These are phyloP conservation scores for Inga oerstediana DNA, from an alignment of 306 rosid species.

Conservation along the genomic window DNA sequence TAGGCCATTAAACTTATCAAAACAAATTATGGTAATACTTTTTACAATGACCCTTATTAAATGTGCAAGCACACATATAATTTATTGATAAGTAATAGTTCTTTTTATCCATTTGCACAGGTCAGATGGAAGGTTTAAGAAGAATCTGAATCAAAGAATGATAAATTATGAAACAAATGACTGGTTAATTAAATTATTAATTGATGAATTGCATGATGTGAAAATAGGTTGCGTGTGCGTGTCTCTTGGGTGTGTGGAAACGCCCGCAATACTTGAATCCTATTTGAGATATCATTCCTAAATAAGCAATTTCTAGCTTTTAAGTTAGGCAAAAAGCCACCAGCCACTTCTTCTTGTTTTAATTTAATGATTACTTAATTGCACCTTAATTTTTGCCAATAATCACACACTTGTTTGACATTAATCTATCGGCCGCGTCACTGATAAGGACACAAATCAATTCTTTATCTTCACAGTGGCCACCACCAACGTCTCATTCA, in stretches of 20 bases:
- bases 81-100: too few relatives aligned
- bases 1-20: not conserved
- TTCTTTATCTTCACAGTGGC: not conserved
- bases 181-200: not conserved
- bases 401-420: not conserved
- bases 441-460: conserved; percentile 14
- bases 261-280: conserved; percentile 11
- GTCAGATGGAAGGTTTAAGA: not conserved
- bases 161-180: not conserved
- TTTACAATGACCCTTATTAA: not conserved
- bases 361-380: not conserved
- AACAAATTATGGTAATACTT: too few relatives aligned
- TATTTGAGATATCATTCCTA: not conserved
- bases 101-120: not conserved
- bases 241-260: conserved; percentile 35
- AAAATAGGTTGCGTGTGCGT: conserved; percentile 3
- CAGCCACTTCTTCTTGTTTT: not conserved
- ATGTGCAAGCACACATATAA: not conserved
- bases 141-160: not conserved
- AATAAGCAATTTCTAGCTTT: conserved; percentile 13
- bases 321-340: conserved; percentile 31
- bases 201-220: conserved; percentile 20
- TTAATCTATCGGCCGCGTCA: conserved; percentile 20
- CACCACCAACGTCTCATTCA: conserved; percentile 10
- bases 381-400: not conserved